These are phyloP conservation scores for Aspergillus sp. DNA, from an alignment of 2,329 filamentous ascomycete genomes.

Conservation along the genomic window DNA sequence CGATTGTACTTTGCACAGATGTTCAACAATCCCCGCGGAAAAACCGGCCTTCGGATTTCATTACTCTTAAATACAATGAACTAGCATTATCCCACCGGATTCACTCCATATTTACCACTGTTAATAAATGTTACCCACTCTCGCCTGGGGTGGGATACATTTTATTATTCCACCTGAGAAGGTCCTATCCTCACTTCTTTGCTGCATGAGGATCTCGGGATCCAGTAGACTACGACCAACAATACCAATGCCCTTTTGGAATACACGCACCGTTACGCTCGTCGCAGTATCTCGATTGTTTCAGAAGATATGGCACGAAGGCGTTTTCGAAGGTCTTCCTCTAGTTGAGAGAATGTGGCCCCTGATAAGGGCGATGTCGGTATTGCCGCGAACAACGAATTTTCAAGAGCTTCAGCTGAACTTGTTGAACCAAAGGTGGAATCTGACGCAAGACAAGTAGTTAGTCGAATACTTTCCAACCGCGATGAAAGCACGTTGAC, in stretches of 20 bases:
- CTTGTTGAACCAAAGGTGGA: not conserved
- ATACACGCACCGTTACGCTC: not conserved
- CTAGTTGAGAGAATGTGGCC: not conserved
- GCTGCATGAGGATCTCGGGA: not conserved
- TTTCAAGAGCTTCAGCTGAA: not conserved
- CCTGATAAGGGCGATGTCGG: not conserved
- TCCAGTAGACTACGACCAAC: not conserved
- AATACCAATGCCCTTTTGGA: not conserved
- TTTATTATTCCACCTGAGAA: not conserved
- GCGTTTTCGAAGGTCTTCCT: constrained; percentile 7
- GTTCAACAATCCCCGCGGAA: not conserved
- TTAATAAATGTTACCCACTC: not conserved
- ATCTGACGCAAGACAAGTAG: not conserved
- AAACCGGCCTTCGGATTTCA: not conserved
- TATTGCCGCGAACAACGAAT: not conserved
- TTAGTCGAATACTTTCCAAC: not conserved
- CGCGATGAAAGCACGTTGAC: not conserved
- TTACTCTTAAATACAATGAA: not conserved
- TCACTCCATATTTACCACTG: not conserved
- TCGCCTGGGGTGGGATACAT: too few relatives aligned
- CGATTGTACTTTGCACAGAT: not conserved
- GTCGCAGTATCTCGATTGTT: constrained; percentile 6
- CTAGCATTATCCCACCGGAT: not conserved
- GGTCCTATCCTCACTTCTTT: not conserved
- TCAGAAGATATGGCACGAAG: constrained; percentile 6